Evolutionary conservation across 306 rosid genomes (phyloP).

Genomic region (Fragaria iinumae): DNA sequence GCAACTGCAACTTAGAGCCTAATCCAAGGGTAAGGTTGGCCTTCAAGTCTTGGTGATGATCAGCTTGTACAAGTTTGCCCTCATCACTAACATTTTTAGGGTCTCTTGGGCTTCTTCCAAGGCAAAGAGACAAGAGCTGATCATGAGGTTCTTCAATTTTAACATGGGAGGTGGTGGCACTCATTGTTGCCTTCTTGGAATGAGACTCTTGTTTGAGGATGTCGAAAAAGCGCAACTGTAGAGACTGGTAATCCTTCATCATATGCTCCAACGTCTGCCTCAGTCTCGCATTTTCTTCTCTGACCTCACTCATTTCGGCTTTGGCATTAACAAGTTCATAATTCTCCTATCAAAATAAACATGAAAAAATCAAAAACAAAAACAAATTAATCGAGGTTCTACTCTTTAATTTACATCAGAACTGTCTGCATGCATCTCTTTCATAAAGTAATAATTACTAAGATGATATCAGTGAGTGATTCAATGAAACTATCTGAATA

Average conservation of each 20-base stretch:
- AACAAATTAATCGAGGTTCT: neutral
- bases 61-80: conserved; percentile 13
- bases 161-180: neutral
- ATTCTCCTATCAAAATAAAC: conserved; percentile 1
- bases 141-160: conserved; percentile 30
- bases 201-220: conserved; percentile 21
- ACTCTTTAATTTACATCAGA: neutral
- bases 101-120: conserved; percentile 38
- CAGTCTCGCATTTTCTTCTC: conserved; percentile 30
- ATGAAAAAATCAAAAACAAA: neutral
- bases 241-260: conserved; percentile 36
- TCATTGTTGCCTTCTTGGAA: conserved; percentile 11
- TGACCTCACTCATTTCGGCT: conserved; percentile 31
- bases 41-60: conserved; percentile 15
- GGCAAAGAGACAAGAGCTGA: conserved; percentile 36
- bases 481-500: neutral
- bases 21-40: conserved; percentile 31
- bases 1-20: conserved; percentile 20
- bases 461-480: neutral
- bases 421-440: neutral
- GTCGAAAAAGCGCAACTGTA: conserved; percentile 27
- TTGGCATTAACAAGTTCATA: conserved; percentile 33
- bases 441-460: neutral
- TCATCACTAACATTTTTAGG: neutral
- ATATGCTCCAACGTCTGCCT: conserved; percentile 21